Evolutionary conservation across 2,329 filamentous ascomycete species (phyloP).

Genomic region (Endothia cerciana): DNA sequence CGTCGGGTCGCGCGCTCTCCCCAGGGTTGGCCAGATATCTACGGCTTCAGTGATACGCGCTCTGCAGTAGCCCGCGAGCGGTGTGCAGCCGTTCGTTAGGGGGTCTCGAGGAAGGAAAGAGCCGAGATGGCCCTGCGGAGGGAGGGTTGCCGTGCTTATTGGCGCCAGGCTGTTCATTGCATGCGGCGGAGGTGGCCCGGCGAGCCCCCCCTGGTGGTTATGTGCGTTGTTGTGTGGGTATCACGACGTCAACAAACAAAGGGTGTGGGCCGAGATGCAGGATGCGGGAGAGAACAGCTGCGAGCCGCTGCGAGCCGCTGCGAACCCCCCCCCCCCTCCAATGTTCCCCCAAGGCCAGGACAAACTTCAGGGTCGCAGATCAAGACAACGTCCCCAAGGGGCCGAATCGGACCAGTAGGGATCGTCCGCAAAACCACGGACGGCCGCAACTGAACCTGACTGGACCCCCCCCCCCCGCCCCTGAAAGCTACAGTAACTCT

Average conservation of each 20-base stretch:
- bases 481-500: neutral
- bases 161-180: neutral
- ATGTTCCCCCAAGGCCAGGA: too few relatives aligned
- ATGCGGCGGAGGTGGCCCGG: neutral
- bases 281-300: too few relatives aligned
- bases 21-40: neutral
- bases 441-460: constrained; percentile 1
- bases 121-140: neutral
- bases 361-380: neutral
- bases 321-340: too few relatives aligned
- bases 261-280: neutral
- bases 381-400: neutral
- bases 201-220: neutral
- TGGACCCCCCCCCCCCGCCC: constrained; percentile 6
- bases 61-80: neutral
- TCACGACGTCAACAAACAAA: neutral
- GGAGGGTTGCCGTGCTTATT: neutral
- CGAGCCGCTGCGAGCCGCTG: too few relatives aligned
- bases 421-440: constrained; percentile 5
- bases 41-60: neutral
- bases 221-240: neutral
- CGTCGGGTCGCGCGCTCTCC: neutral
- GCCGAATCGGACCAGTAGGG: constrained; percentile 1
- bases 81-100: neutral
- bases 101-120: neutral